phyloP scores from a whole-genome alignment of 108 stramenopile species.

The Tribonema minus region DNA sequence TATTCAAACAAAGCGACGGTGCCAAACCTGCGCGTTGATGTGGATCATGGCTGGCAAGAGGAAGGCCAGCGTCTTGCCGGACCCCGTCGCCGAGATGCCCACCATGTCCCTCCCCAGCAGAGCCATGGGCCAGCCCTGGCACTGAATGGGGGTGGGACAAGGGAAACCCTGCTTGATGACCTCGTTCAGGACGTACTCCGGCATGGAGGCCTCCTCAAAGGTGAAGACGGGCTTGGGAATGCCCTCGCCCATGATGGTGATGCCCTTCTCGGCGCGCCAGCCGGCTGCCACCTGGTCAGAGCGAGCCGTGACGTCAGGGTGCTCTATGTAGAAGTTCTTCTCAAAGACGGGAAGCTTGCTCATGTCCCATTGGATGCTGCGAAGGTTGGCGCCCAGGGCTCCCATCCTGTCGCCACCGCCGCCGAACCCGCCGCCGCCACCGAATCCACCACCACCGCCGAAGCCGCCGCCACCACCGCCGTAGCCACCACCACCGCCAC shows the following conservation, averaged over 20 bases:
- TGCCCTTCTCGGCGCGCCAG: constrained; percentile 80
- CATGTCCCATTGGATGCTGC: constrained; percentile 19
- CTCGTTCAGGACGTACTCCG: constrained; percentile 88
- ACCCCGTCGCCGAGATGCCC: constrained; percentile 91
- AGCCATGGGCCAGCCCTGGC: constrained; percentile 99
- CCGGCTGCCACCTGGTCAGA: constrained; percentile 70
- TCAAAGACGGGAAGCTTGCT: constrained; percentile 81
- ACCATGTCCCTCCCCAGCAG: constrained; percentile 94
- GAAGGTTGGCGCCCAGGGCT: constrained; percentile 19
- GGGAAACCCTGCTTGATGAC: constrained; percentile 94
- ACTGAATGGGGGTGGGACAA: constrained; percentile 93
- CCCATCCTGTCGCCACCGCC: constrained; percentile 46
- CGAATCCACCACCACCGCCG: too few relatives aligned
- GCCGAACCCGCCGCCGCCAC: constrained; percentile 6
- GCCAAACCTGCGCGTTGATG: constrained; percentile 96
- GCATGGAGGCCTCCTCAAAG: constrained; percentile 83
- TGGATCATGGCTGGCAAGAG: constrained; percentile 98
- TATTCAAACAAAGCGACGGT: too few relatives aligned
- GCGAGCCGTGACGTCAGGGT: constrained; percentile 86
- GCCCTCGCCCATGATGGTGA: constrained; percentile 74
- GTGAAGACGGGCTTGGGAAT: constrained; percentile 94
- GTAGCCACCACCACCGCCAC: constrained; percentile 10
- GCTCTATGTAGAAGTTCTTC: constrained; percentile 99
- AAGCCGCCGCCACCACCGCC: constrained; percentile 32
- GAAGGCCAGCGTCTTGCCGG: constrained; percentile 91